Percentiles rank a stretch among this genome's conserved stretches.
Conservation (phyloP, 805 yeast genomes). For the Lachancea meyersii region DNA sequence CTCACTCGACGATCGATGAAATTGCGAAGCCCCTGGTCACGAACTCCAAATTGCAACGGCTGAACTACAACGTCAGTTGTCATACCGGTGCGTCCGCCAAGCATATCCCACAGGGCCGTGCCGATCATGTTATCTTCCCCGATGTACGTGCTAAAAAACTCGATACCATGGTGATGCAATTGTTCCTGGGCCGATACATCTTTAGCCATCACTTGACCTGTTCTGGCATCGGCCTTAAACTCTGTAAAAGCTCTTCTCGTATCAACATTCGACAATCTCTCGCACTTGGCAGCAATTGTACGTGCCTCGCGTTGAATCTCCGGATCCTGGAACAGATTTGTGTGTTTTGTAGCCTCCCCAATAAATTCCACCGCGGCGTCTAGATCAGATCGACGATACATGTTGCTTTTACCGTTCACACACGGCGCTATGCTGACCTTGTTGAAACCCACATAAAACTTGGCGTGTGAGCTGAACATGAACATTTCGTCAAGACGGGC, state of each 20-base stretch:
- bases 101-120: slow-evolving; percentile 66
- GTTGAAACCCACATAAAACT: slow-evolving; percentile 76
- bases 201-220: slow-evolving; percentile 19
- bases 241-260: slow-evolving; percentile 1
- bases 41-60: slow-evolving; percentile 47
- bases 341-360: slow-evolving; percentile 21
- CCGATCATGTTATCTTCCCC: slow-evolving; percentile 95
- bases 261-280: neutral
- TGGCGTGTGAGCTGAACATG: slow-evolving; percentile 74
- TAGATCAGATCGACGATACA: slow-evolving; percentile 62
- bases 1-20: slow-evolving; percentile 66
- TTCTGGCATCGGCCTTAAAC: slow-evolving; percentile 19
- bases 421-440: slow-evolving; percentile 75
- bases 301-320: slow-evolving; percentile 9
- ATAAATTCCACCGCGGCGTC: slow-evolving; percentile 48
- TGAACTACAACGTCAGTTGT: slow-evolving; percentile 76
- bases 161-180: slow-evolving; percentile 40
- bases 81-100: slow-evolving; percentile 68
- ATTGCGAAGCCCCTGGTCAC: slow-evolving; percentile 39
- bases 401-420: slow-evolving; percentile 83
- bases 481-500: slow-evolving; percentile 80
- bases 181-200: slow-evolving; percentile 5
- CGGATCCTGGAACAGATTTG: slow-evolving; percentile 8
- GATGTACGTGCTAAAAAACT: slow-evolving; percentile 70
- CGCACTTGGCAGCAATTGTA: slow-evolving; percentile 6